These are phyloP conservation scores for Botryosphaeria dothidea DNA, from an alignment of 2,329 filamentous ascomycete species.

Conservation along the genomic window DNA sequence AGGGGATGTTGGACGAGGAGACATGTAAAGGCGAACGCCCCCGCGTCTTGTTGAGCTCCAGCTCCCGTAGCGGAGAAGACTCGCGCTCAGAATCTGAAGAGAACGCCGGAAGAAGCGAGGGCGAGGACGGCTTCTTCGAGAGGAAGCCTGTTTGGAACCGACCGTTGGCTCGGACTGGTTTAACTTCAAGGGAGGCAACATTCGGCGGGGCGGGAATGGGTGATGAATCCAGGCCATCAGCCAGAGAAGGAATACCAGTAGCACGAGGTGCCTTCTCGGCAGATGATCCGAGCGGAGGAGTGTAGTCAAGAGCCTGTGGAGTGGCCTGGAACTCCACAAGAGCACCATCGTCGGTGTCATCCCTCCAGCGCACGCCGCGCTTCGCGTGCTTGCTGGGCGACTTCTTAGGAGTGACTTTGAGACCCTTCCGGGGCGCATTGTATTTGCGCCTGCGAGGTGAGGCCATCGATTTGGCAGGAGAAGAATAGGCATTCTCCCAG, in stretches of 20 bases:
- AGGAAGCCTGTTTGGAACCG: conserved; percentile 90
- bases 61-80: conserved; percentile 46
- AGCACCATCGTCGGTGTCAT: conserved; percentile 83
- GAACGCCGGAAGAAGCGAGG: conserved; percentile 59
- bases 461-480: conserved; percentile 63
- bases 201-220: conserved; percentile 59
- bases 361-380: conserved; percentile 85
- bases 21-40: conserved; percentile 55
- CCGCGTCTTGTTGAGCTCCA: conserved; percentile 43
- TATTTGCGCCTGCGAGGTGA: conserved; percentile 80
- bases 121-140: conserved; percentile 63
- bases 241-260: not conserved
- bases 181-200: conserved; percentile 58
- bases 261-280: conserved; percentile 54
- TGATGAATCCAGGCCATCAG: conserved; percentile 47
- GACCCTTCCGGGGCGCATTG: conserved; percentile 64
- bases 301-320: conserved; percentile 67
- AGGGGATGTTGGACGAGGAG: conserved; percentile 36
- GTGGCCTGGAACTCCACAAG: conserved; percentile 92
- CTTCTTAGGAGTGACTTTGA: conserved; percentile 72
- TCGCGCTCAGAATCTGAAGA: conserved; percentile 58
- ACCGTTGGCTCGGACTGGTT: conserved; percentile 54
- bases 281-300: conserved; percentile 56
- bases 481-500: conserved; percentile 43
- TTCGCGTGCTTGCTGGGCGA: conserved; percentile 60